phyloP scores from a whole-genome alignment of 306 rosid genomes.

The Leucaena leucocephala region DNA sequence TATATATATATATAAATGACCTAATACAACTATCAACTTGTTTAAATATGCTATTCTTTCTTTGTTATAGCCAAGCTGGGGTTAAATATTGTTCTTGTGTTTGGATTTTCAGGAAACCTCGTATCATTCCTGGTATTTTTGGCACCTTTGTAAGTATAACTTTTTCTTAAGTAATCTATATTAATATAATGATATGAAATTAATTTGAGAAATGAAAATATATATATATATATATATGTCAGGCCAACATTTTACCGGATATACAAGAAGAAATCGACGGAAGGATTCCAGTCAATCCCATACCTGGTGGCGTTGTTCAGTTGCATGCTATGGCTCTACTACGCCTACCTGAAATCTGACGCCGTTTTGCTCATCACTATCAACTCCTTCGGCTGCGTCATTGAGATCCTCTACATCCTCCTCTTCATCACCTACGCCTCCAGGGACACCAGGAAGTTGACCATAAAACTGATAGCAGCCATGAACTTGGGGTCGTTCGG shows the following conservation, averaged over 20 bases:
- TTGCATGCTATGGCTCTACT: slow-evolving; percentile 78
- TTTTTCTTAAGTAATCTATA: background rate
- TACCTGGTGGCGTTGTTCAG: slow-evolving; percentile 85
- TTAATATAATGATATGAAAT: background rate
- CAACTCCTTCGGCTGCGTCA: slow-evolving; percentile 73
- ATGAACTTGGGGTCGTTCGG: slow-evolving; percentile 68
- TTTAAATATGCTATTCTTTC: too few species aligned
- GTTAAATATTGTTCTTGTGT: slow-evolving; percentile 12
- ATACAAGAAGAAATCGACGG: slow-evolving; percentile 74
- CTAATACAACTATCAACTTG: too few species aligned
- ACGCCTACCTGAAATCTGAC: slow-evolving; percentile 59
- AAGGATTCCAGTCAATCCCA: slow-evolving; percentile 83
- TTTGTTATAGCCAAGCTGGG: background rate
- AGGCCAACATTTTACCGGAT: slow-evolving; percentile 71
- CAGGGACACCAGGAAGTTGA: slow-evolving; percentile 52
- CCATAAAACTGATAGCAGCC: slow-evolving; percentile 51
- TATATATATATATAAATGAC: too few species aligned
- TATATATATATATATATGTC: too few species aligned
- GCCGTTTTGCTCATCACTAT: slow-evolving; percentile 80
- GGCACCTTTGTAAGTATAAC: slow-evolving; percentile 83
- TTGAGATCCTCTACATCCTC: slow-evolving; percentile 63
- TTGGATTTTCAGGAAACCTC: slow-evolving; percentile 61
- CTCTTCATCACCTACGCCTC: slow-evolving; percentile 62
- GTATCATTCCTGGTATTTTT: slow-evolving; percentile 82
- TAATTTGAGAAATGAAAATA: too few species aligned